Conservation (phyloP, 768 basidiomycete species). For the Hemileccinum rubropunctum region DNA sequence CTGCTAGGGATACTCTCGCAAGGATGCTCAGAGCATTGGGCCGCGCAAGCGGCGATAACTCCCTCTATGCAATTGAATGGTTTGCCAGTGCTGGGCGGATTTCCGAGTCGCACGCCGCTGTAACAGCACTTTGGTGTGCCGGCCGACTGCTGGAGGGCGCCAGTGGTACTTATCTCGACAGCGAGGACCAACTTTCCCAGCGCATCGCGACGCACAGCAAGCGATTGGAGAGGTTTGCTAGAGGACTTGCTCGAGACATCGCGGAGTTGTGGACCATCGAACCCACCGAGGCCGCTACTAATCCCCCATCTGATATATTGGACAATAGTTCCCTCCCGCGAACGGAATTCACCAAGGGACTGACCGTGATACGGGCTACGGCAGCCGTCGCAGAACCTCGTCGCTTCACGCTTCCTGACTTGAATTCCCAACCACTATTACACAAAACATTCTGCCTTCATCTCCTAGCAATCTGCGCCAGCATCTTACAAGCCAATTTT, state of each 20-base stretch:
- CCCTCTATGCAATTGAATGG: constrained; percentile 82
- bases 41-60: constrained; percentile 59
- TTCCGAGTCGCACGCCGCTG: constrained; percentile 44
- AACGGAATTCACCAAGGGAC: constrained; percentile 65
- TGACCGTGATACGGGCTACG: constrained; percentile 60
- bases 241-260: constrained; percentile 59
- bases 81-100: constrained; percentile 55
- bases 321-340: constrained; percentile 37
- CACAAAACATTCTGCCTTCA: constrained; percentile 72
- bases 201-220: constrained; percentile 33
- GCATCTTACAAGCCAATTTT: constrained; percentile 73
- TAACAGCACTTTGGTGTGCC: constrained; percentile 84
- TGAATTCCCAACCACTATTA: constrained; percentile 55
- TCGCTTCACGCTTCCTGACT: constrained; percentile 23
- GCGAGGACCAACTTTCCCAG: constrained; percentile 6
- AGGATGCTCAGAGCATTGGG: constrained; percentile 77
- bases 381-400: constrained; percentile 44
- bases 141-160: constrained; percentile 74
- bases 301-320: constrained; percentile 12
- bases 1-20: constrained; percentile 53
- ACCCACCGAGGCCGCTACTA: constrained; percentile 27
- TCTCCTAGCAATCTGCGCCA: constrained; percentile 65
- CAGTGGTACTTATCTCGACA: constrained; percentile 44
- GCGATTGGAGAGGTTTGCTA: constrained; percentile 60
- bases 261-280: constrained; percentile 70